Base-by-base conservation (phyloP, 352 stramenopile species). In the Phytopythium mirpurense region DNA sequence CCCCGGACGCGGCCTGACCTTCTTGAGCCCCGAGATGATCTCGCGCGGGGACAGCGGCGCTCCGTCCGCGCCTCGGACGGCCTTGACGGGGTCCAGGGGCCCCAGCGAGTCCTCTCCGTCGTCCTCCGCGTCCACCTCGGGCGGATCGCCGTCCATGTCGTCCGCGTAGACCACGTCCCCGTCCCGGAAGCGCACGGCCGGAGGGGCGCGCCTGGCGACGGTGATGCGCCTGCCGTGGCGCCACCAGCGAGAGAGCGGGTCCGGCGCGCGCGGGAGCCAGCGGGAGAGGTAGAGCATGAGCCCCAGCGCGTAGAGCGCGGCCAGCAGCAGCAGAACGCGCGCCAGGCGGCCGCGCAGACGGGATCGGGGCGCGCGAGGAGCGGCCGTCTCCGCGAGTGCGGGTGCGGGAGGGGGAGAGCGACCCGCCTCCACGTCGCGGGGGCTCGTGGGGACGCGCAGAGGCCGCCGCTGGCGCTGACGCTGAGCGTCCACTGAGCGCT, bases 21-120 rank as follows among this genome's bases (percentile, higher is more conserved):
- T 42, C 14, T 35, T n/a, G 3, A 59, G 56, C 18, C 60, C 56
- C 3, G 27, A 10, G 15, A 54, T 35, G 47, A 56, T 57, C 50
- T 66, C 58, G n/a, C 23, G 40, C 34, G 47, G 47, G 5, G 34
- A n/a, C 19, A 34, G 47, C 16, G 21, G 35, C 16, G 3, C 10
- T 21, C 34, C 29, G 16, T 54, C 27, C 4, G 26, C 15, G 5
- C 29, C n/a, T 0, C 27, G 31, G 3, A 54, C 24, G 21, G 47
- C 47, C 1, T 41, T 16, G 19, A 9, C 19, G 3, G 32, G 34
- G 34, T 54, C 47, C 16, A 54, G 24, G 19, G 32, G 21, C 0
- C 23, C 29, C n/a, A 24, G 18, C 16, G 18, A 7, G 18, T 18
- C 14, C 6, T 26, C 26, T 6, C 41, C 47, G 34, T 21, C 35